Evolutionary conservation across 108 stramenopile species (phyloP).

Genomic region (Hondaea fermentalgiana): DNA sequence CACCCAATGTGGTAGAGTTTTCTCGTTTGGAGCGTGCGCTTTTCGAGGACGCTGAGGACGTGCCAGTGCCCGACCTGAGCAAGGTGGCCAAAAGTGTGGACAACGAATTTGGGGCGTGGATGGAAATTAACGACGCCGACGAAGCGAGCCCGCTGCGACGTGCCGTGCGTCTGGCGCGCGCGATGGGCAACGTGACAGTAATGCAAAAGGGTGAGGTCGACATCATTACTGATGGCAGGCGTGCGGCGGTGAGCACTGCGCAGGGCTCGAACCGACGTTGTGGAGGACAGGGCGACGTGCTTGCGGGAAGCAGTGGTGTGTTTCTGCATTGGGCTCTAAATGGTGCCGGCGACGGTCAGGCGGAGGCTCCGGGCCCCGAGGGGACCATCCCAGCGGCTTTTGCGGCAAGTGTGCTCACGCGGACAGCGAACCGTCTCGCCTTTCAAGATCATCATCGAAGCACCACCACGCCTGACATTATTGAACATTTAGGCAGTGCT

Average conservation of each 20-base stretch:
- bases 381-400: constrained; percentile 35
- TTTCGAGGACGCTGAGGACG: background rate
- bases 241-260: constrained; percentile 53
- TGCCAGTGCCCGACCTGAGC: background rate
- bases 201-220: constrained; percentile 57
- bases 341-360: background rate
- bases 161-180: constrained; percentile 1
- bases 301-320: constrained; percentile 69
- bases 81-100: background rate
- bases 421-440: constrained; percentile 60
- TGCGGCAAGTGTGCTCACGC: constrained; percentile 57
- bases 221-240: constrained; percentile 31
- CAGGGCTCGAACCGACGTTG: constrained; percentile 78
- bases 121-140: background rate
- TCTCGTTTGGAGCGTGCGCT: constrained; percentile 49
- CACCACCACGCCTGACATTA: constrained; percentile 77
- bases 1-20: constrained; percentile 86
- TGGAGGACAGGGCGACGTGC: constrained; percentile 91
- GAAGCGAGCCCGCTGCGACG: constrained; percentile 25
- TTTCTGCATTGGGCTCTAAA: constrained; percentile 62
- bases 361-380: background rate
- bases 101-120: background rate
- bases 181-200: constrained; percentile 42
- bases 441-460: constrained; percentile 59
- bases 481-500: constrained; percentile 56